Evolutionary conservation across 148 eudicot species (phyloP).

Genomic region (Fallopia convolvulus): DNA sequence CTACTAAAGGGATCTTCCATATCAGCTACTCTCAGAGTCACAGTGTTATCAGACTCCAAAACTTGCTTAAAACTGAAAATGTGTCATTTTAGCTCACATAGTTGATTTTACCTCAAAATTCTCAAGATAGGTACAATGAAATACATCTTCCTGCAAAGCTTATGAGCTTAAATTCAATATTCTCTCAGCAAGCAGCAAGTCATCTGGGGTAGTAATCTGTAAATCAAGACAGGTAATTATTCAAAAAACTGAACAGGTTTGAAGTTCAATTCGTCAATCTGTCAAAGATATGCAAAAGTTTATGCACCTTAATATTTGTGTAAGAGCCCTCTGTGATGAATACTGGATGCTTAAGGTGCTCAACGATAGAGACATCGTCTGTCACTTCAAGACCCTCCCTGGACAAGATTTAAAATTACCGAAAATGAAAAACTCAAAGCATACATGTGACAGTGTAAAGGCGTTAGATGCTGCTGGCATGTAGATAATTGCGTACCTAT

Average conservation of each 20-base stretch:
- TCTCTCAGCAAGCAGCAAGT: conserved; percentile 84
- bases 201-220: conserved; percentile 98
- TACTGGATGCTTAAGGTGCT: conserved; percentile 90
- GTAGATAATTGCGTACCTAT: conserved; percentile 41
- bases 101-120: background rate
- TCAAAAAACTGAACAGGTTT: background rate
- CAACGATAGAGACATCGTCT: conserved; percentile 96
- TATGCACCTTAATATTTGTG: conserved; percentile 85
- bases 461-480: background rate
- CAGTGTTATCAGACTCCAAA: background rate
- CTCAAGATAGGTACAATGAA: background rate
- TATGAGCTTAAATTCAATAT: conserved; percentile 41
- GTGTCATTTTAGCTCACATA: background rate
- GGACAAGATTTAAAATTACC: conserved; percentile 11
- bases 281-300: background rate
- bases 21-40: background rate
- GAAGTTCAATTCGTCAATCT: background rate
- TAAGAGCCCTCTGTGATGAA: conserved; percentile 91
- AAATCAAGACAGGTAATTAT: conserved; percentile 7
- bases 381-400: conserved; percentile 89
- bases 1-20: background rate
- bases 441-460: background rate
- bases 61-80: background rate
- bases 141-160: background rate
- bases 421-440: background rate